These are phyloP conservation scores for Picocystis salinarum DNA, from an alignment of 139 green algal genomes.

Conservation along the genomic window DNA sequence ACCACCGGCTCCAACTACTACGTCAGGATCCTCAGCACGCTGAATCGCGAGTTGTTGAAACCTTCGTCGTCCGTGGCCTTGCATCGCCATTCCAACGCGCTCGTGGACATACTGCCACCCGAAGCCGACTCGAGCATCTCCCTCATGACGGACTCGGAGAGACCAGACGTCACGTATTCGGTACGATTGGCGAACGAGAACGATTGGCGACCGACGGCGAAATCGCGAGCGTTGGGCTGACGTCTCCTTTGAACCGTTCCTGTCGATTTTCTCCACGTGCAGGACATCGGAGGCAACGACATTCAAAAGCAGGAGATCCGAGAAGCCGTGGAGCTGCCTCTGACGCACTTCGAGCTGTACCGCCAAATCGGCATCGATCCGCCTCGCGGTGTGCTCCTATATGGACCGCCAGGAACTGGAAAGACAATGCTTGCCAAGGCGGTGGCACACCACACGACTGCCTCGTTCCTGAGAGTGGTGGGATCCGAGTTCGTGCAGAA, in stretches of 20 bases:
- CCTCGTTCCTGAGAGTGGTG: conserved; percentile 92
- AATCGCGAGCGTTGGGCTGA: no score
- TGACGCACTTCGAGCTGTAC: conserved; percentile 91
- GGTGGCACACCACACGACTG: conserved; percentile 92
- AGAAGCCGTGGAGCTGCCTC: conserved; percentile 94
- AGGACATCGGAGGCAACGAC: conserved; percentile 94
- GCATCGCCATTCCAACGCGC: conserved; percentile 90
- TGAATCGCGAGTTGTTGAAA: conserved; percentile 95
- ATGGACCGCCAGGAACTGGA: conserved; percentile 73
- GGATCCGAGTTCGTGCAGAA: conserved; percentile 98
- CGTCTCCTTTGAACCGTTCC: no score
- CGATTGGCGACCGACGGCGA: neutral
- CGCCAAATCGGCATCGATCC: conserved; percentile 91
- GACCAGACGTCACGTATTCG: conserved; percentile 83
- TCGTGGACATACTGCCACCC: conserved; percentile 94
- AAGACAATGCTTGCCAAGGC: conserved; percentile 94
- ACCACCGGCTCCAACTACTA: conserved; percentile 87
- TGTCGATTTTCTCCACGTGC: no score
- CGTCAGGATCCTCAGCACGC: conserved; percentile 82
- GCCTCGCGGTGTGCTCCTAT: conserved; percentile 86
- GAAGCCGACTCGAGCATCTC: conserved; percentile 95
- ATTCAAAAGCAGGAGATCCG: conserved; percentile 99
- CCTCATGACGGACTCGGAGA: conserved; percentile 72
- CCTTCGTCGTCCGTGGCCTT: conserved; percentile 81
- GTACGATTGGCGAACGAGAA: conserved; percentile 11